A percentile compares a stretch with the other conserved stretches of the same genome.
These are phyloP conservation scores for Cyberlindnera mrakii DNA, from an alignment of 805 yeast species.

Conservation along the genomic window DNA sequence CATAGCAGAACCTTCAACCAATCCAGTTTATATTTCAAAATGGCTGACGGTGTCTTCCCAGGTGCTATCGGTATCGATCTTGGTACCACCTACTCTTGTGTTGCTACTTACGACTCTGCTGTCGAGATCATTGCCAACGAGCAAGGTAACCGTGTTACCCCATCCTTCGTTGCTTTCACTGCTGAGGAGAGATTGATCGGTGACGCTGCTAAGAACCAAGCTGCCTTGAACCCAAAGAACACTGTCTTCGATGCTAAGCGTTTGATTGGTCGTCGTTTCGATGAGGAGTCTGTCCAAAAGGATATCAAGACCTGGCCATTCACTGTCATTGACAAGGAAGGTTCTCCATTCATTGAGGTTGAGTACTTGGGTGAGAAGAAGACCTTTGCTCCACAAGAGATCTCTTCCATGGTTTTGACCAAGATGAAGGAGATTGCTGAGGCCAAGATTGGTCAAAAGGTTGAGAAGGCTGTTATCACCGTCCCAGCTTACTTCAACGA, in stretches of 20 bases:
- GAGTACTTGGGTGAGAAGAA: constrained; percentile 64
- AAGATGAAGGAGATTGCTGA: constrained; percentile 82
- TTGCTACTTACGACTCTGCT: constrained; percentile 67
- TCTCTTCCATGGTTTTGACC: constrained; percentile 71
- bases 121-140: constrained; percentile 78
- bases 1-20: constrained; percentile 3
- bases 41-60: constrained; percentile 99
- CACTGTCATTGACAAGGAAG: constrained; percentile 59
- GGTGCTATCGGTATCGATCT: constrained; percentile 99
- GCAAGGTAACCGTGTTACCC: constrained; percentile 83
- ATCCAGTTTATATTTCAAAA: constrained; percentile 29
- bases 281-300: constrained; percentile 71
- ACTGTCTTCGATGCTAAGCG: constrained; percentile 81
- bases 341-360: constrained; percentile 65
- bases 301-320: constrained; percentile 90
- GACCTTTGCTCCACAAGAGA: constrained; percentile 69
- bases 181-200: constrained; percentile 74
- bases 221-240: constrained; percentile 72
- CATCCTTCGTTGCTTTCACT: constrained; percentile 77
- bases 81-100: constrained; percentile 84
- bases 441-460: constrained; percentile 65
- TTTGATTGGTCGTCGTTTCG: constrained; percentile 76
- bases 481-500: constrained; percentile 80
- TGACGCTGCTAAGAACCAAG: constrained; percentile 82
- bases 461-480: constrained; percentile 70